Base-by-base conservation (phyloP, 2,329 filamentous ascomycete species). In the Neopestalotiopsis sp. region DNA sequence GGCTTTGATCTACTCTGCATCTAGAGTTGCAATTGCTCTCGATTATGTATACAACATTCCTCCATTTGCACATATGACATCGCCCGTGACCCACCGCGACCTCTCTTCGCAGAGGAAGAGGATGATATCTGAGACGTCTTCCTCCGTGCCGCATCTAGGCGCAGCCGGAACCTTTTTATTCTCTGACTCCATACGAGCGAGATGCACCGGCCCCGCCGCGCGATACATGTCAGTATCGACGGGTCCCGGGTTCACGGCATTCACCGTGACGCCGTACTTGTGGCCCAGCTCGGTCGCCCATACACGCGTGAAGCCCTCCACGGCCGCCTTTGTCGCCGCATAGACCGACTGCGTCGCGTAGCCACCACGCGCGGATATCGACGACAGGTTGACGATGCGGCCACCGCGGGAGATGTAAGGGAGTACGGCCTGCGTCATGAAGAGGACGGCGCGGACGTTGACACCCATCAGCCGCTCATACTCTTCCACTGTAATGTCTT, bases 401-500 rank as follows among this genome's bases (percentile, higher is more conserved):
- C 76, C 74, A 1, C 73, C 68, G 81, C 30, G 30, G 12, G 68
- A 66, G 6, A 79, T 67, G 63, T 74, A 67, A 0, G 74, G 74
- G 0, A 73, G 56, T 7, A 72, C 72, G 1, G 74, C 74, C 61
- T 78, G 69, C 1, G 73, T 76, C 17, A 78, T 69, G 32, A 77
- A 72, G 56, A 76, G 45, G 1, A 69, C 70, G 5, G 68, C 71
- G 12, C 68, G 68, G 5, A 92, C 90, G 71, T 92, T 92, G 79
- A 92, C 84, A 66, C 85, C 84, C 79, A 89, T 92, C 67, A 89
- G 84, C 74, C 84, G 81, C 56, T 87, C 82, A 79, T 91, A 92
- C 72, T 90, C 84, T 12, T 85, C 84, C 4, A 81, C 75, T 13
- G 84, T 84, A 68, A 88, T 49, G 3, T 90, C 86, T 65, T 85